These are phyloP conservation scores for Chlamydomonas reinhardtii DNA, from an alignment of 163 green algal genomes.

Conservation along the genomic window DNA sequence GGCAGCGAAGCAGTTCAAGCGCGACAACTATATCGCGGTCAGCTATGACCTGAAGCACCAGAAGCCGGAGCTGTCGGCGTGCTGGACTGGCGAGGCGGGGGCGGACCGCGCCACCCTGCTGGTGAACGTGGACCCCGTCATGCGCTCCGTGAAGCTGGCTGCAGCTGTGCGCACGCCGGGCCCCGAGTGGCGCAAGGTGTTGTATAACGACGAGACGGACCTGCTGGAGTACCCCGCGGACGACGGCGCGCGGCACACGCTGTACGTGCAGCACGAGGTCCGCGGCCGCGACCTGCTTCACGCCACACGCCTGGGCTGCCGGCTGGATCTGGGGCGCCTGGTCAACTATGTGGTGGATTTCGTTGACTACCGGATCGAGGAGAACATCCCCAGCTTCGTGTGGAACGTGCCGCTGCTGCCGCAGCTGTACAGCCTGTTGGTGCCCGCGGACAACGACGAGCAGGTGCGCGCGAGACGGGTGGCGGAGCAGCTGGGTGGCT, in stretches of 20 bases:
- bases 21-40: constrained; percentile 52
- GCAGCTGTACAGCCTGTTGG: constrained; percentile 59
- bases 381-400: constrained; percentile 57
- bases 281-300: constrained; percentile 52
- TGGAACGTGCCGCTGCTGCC: constrained; percentile 61
- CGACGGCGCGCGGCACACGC: constrained; percentile 58
- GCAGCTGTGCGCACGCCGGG: constrained; percentile 57
- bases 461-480: constrained; percentile 41
- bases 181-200: constrained; percentile 64
- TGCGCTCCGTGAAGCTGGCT: constrained; percentile 54
- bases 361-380: constrained; percentile 49
- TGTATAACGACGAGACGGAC: constrained; percentile 58
- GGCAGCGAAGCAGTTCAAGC: constrained; percentile 57
- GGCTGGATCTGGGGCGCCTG: constrained; percentile 64
- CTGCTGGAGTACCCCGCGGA: constrained; percentile 56
- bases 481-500: background rate
- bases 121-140: constrained; percentile 63
- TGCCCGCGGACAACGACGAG: constrained; percentile 61
- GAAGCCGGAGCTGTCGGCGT: constrained; percentile 61
- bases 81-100: constrained; percentile 59
- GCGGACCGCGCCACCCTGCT: constrained; percentile 60
- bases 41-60: constrained; percentile 65
- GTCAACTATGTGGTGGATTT: constrained; percentile 53
- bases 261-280: constrained; percentile 64
- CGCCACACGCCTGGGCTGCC: constrained; percentile 58